Evolutionary conservation across 1,139 yeast genomes (phyloP).

Genomic region (Geotrichum citri-aurantii): DNA sequence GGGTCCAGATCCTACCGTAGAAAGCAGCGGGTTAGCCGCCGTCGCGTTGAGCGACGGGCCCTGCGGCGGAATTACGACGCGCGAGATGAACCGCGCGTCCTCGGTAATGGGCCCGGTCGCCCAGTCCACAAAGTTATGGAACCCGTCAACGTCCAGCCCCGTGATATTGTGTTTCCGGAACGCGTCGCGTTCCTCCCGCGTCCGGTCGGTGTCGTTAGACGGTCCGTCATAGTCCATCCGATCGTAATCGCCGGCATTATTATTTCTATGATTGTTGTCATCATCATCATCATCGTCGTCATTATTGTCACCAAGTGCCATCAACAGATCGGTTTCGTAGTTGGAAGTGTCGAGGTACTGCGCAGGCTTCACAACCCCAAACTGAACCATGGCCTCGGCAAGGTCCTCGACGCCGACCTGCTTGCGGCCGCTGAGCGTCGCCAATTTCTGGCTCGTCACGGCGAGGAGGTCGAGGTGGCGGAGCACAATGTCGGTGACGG

Average conservation of each 20-base stretch:
- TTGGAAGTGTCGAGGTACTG: slow-evolving; percentile 6
- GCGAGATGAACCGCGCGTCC: slow-evolving; percentile 39
- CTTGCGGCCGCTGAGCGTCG: slow-evolving; percentile 40
- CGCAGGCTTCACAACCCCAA: slow-evolving; percentile 49
- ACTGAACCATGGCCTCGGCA: slow-evolving; percentile 52
- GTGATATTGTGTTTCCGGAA: slow-evolving; percentile 24
- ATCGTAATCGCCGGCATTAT: neutral
- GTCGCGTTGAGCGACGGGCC: slow-evolving; percentile 28
- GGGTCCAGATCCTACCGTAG: slow-evolving; percentile 20
- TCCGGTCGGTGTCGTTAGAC: neutral
- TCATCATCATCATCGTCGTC: neutral
- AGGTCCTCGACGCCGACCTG: slow-evolving; percentile 52
- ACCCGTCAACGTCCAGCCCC: slow-evolving; percentile 21
- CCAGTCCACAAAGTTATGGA: slow-evolving; percentile 46
- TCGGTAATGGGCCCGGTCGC: slow-evolving; percentile 40
- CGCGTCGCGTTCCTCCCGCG: slow-evolving; percentile 23
- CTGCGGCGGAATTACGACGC: slow-evolving; percentile 17
- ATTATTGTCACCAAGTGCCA: slow-evolving; percentile 6
- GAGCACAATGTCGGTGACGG: slow-evolving; percentile 56
- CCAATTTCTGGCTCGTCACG: slow-evolving; percentile 39
- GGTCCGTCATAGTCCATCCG: too few species aligned
- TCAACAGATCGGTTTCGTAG: neutral
- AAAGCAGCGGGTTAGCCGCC: slow-evolving; percentile 23
- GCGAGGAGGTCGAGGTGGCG: slow-evolving; percentile 49
- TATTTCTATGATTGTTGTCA: neutral